A percentile compares a stretch with the other conserved stretches of the same genome.
phyloP scores from a whole-genome alignment of 441 rosid genomes.

The Gossypium armourianum region DNA sequence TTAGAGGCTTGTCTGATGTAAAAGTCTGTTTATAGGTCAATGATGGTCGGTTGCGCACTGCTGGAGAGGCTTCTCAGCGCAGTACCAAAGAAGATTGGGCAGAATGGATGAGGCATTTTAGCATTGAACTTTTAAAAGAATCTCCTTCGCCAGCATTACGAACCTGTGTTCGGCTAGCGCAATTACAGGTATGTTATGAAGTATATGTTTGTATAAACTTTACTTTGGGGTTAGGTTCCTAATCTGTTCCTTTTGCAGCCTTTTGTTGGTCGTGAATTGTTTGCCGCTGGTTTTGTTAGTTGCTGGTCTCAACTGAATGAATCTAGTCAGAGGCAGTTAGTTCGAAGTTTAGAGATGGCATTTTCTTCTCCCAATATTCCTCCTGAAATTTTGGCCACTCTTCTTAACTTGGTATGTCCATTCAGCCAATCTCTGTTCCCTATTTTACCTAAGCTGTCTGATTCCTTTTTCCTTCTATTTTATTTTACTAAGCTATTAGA shows the following conservation, averaged over 20 bases:
- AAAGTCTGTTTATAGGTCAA: conserved; percentile 46
- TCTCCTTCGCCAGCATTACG: conserved; percentile 97
- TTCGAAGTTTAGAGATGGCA: conserved; percentile 95
- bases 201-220: conserved; percentile 15
- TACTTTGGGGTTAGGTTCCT: conserved; percentile 19
- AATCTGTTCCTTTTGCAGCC: conserved; percentile 55
- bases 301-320: conserved; percentile 95
- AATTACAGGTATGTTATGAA: conserved; percentile 55
- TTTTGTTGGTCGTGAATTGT: conserved; percentile 89
- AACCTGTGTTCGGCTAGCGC: conserved; percentile 97
- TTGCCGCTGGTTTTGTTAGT: conserved; percentile 99
- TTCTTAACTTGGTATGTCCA: conserved; percentile 69
- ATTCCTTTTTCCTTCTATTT: background rate
- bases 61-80: conserved; percentile 99
- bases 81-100: conserved; percentile 99
- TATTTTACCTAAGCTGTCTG: background rate
- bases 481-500: background rate
- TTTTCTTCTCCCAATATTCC: conserved; percentile 97
- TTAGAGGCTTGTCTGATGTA: background rate
- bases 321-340: conserved; percentile 81
- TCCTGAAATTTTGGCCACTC: conserved; percentile 96
- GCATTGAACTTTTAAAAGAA: conserved; percentile 91
- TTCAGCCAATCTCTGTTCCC: background rate
- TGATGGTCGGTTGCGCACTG: conserved; percentile 79
- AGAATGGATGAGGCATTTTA: conserved; percentile 99